Conservation (phyloP, 2,329 filamentous ascomycete species). For the Pestalotiopsis sp. region DNA sequence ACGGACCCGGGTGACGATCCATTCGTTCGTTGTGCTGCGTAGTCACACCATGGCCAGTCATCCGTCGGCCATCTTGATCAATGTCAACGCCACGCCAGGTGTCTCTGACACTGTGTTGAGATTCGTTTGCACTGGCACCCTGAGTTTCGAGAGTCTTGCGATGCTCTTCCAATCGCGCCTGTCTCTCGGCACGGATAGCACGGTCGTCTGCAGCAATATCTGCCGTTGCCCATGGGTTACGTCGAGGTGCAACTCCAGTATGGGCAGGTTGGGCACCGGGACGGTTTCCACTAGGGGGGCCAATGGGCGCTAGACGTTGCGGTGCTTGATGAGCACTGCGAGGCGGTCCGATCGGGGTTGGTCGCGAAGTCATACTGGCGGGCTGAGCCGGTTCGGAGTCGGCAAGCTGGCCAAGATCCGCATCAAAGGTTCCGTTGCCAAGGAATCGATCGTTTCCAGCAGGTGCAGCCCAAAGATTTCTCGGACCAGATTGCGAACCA, state of each 20-base stretch:
- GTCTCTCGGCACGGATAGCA: constrained; percentile 40
- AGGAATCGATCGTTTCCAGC: constrained; percentile 68
- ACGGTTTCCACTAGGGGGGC: constrained; percentile 22
- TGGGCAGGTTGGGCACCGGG: constrained; percentile 11
- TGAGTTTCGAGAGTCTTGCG: constrained; percentile 48
- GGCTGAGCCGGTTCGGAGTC: constrained; percentile 39
- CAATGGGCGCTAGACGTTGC: constrained; percentile 31
- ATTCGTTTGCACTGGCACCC: constrained; percentile 45
- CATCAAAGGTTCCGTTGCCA: constrained; percentile 77
- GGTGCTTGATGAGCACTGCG: constrained; percentile 24
- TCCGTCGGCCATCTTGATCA: constrained; percentile 37
- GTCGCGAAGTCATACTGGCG: constrained; percentile 37
- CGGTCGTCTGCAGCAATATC: constrained; percentile 42
- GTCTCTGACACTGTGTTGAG: constrained; percentile 53
- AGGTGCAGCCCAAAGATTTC: constrained; percentile 76
- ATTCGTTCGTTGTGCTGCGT: constrained; percentile 17
- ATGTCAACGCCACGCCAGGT: constrained; percentile 52
- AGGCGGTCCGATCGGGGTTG: constrained; percentile 47
- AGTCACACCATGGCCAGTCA: constrained; percentile 27
- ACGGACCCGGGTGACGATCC: constrained; percentile 8
- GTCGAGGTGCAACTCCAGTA: constrained; percentile 6
- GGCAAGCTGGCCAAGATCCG: constrained; percentile 56
- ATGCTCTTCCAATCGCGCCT: constrained; percentile 42
- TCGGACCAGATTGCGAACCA: constrained; percentile 44
- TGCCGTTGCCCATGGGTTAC: constrained; percentile 27